These are phyloP conservation scores for Lactifluus echinatus DNA, from an alignment of 768 basidiomycete genomes.

Conservation along the genomic window DNA sequence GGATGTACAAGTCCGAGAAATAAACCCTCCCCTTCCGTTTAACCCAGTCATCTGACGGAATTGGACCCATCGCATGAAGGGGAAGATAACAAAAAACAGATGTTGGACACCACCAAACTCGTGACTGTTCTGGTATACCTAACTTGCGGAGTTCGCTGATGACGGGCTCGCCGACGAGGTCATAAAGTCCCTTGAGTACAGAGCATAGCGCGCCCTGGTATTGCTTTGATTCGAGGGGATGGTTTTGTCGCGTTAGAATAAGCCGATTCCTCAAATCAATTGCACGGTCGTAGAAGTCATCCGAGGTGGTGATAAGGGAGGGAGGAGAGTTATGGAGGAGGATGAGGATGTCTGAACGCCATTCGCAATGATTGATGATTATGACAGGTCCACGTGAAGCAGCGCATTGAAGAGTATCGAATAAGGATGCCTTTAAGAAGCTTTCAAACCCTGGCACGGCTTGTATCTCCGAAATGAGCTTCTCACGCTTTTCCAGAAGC, in stretches of 20 bases:
- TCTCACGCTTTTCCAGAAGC: not conserved
- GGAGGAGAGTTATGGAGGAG: not conserved
- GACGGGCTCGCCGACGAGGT: not conserved
- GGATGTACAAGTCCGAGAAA: conserved; percentile 2
- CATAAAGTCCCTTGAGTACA: not conserved
- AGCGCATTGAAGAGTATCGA: not conserved
- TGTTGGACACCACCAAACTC: too few relatives aligned
- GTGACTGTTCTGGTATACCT: too few relatives aligned
- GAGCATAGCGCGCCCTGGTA: not conserved
- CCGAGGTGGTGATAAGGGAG: not conserved
- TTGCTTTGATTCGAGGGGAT: not conserved
- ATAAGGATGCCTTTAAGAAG: not conserved
- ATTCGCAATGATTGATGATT: too few relatives aligned
- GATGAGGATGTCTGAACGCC: too few relatives aligned
- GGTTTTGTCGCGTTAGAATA: not conserved
- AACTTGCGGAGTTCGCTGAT: not conserved
- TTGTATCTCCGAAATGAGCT: not conserved
- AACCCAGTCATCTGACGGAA: not conserved
- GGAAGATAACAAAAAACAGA: not conserved
- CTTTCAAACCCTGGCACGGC: not conserved
- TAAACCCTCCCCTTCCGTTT: not conserved
- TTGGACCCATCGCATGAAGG: conserved; percentile 1
- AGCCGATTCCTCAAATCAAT: not conserved
- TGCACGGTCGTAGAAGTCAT: not conserved
- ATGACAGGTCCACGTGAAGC: not conserved